These are phyloP conservation scores for Paecilomyces sp. DNA, from an alignment of 2,329 filamentous ascomycete genomes.

Conservation along the genomic window DNA sequence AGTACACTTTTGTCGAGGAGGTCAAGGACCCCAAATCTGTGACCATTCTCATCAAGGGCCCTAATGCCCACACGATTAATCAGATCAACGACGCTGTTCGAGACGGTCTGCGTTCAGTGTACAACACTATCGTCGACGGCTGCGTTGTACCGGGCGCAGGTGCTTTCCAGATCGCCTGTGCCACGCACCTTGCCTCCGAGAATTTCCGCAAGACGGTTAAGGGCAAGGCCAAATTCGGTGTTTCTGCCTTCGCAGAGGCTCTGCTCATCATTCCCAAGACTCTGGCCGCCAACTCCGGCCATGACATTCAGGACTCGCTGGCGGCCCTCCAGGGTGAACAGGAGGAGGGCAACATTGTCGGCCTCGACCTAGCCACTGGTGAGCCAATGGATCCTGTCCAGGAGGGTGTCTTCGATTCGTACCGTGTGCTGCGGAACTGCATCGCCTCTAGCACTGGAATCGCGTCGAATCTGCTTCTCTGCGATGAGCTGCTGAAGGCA, in stretches of 20 bases:
- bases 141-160: constrained; percentile 91
- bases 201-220: constrained; percentile 84
- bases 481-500: constrained; percentile 95
- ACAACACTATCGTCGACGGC: constrained; percentile 99
- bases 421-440: constrained; percentile 87
- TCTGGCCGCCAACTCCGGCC: constrained; percentile 87
- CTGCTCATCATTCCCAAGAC: constrained; percentile 96
- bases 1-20: constrained; percentile 97
- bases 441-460: constrained; percentile 92
- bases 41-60: constrained; percentile 94
- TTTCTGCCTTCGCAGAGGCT: constrained; percentile 90
- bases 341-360: constrained; percentile 74
- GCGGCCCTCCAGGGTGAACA: constrained; percentile 81
- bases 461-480: constrained; percentile 87
- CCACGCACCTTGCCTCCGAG: constrained; percentile 78
- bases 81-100: constrained; percentile 96
- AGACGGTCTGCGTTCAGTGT: constrained; percentile 90
- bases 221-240: constrained; percentile 95
- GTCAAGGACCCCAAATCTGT: constrained; percentile 99
- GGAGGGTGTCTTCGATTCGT: constrained; percentile 91
- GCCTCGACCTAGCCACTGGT: constrained; percentile 77
- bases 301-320: constrained; percentile 92
- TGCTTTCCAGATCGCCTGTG: constrained; percentile 92
- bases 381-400: constrained; percentile 92
- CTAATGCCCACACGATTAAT: constrained; percentile 91